Conservation (phyloP, 1,284 basidiomycete species). For the Vanrija humicola region DNA sequence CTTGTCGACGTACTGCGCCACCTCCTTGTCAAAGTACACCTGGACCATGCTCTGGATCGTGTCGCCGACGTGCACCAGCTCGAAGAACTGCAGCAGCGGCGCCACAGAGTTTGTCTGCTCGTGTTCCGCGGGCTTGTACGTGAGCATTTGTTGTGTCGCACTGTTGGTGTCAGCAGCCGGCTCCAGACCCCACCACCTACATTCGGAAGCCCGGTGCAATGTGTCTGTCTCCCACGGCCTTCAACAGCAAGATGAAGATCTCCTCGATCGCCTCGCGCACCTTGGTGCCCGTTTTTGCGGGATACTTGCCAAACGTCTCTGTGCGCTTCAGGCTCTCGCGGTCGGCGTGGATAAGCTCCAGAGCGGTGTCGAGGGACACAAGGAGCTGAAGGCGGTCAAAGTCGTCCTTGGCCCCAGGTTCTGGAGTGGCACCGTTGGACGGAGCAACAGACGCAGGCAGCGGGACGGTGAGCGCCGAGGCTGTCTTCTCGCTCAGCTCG, state of each 20-base stretch:
- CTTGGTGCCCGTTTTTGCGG: conserved; percentile 71
- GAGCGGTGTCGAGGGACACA: conserved; percentile 82
- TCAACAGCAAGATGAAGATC: conserved; percentile 77
- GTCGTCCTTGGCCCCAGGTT: conserved; percentile 19
- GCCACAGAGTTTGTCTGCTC: conserved; percentile 73
- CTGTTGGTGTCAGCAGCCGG: conserved; percentile 46
- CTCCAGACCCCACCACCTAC: conserved; percentile 52
- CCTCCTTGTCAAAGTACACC: conserved; percentile 94
- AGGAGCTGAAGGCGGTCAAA: conserved; percentile 74
- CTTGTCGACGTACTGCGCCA: conserved; percentile 80
- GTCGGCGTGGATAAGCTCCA: conserved; percentile 88
- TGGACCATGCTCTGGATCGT: conserved; percentile 97
- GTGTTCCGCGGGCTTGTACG: conserved; percentile 82
- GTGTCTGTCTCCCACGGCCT: conserved; percentile 73
- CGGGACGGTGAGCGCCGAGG: too few species aligned
- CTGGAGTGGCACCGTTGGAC: conserved; percentile 12
- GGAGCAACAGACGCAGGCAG: background rate
- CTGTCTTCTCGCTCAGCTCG: conserved; percentile 6
- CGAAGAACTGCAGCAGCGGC: conserved; percentile 92
- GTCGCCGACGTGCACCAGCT: conserved; percentile 93
- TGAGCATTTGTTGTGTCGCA: conserved; percentile 76
- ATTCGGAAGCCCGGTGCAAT: conserved; percentile 75
- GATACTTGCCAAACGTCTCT: conserved; percentile 82
- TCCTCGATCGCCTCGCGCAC: conserved; percentile 89
- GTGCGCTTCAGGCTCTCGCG: conserved; percentile 86